phyloP scores from a whole-genome alignment of 805 yeast genomes.

The Suhomyces sp. region DNA sequence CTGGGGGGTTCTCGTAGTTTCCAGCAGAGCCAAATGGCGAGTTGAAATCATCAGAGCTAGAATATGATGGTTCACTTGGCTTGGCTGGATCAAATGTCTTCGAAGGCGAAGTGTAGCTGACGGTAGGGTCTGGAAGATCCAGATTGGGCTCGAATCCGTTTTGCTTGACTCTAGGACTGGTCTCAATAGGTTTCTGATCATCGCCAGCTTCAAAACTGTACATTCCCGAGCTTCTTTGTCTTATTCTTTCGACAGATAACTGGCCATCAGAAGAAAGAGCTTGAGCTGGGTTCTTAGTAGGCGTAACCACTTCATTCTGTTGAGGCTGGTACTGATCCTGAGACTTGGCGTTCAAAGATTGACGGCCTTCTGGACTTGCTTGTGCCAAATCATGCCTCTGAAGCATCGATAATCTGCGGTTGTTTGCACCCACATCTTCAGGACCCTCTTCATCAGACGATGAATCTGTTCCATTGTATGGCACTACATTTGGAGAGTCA shows the following conservation, averaged over 20 bases:
- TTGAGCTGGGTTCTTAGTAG: background rate
- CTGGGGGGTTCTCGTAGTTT: background rate
- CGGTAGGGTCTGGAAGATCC: constrained; percentile 7
- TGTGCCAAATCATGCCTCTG: constrained; percentile 30
- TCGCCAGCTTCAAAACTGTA: constrained; percentile 44
- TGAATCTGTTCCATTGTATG: constrained; percentile 25
- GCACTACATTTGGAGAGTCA: constrained; percentile 37
- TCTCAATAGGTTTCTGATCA: constrained; percentile 28
- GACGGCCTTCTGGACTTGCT: background rate
- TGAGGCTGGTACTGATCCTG: background rate
- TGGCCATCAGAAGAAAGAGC: constrained; percentile 4
- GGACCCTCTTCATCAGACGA: constrained; percentile 30
- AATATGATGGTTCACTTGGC: background rate
- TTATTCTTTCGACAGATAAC: constrained; percentile 12
- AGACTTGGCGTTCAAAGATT: background rate
- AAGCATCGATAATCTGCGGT: constrained; percentile 30
- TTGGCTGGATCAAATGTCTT: background rate
- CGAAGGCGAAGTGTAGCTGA: constrained; percentile 5
- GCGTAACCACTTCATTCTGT: background rate
- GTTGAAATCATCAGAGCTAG: background rate
- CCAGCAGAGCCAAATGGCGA: background rate
- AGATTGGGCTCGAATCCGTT: constrained; percentile 1
- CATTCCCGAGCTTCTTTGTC: constrained; percentile 16
- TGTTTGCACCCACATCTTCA: constrained; percentile 10
- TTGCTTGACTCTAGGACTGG: constrained; percentile 21